Evolutionary conservation across 139 green algal species (phyloP), one percentile per base, ranked within the genome.

Genomic region (Coelastrella sp.): DNA sequence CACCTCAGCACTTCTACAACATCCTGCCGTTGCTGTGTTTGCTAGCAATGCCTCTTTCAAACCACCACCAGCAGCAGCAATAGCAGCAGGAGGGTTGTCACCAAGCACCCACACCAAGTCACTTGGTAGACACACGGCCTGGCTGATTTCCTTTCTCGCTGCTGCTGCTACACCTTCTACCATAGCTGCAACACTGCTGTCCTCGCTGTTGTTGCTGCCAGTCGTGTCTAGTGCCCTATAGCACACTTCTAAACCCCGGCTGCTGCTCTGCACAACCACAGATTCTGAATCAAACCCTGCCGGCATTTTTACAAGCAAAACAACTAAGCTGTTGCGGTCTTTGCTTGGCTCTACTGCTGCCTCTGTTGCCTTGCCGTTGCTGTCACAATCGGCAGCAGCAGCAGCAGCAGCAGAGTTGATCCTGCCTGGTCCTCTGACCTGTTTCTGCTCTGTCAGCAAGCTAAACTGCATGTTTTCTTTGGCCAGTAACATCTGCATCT

Each of bases 391-490:
- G 14, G 11, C 61, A 71, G 11, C 61, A 68, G 7, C 61, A 71
- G 61, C 61, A 71, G 61, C 11, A n/a, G n/a, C n/a, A n/a, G 3
- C 8, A 16, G 10, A 68, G 14, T n/a, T 76, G 2, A 22, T 76
- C 17, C 22, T n/a, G 8, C 17, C 68, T 16, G 6, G 17, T 6
- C 68, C 17, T 76, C 14, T 23, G 4, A 32, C 13, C 17, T 13
- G 13, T 32, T 6, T 7, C 11, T 7, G 3, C 16, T 82, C 76
- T 61, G 76, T 20, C 76, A 82, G 11, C 47, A 82, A 10, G 47
- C 76, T 82, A 22, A 82, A 82, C 76, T 82, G 76, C 76, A 82
- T 57, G 47, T 64, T 82, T 0, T 58, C 76, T 19, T 16, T 82
- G 0, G 32, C 47, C n/a, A 20, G 32, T 22, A 82, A 22, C 76